Conservation (phyloP, 306 rosid genomes). For the Acmispon strigosus region DNA sequence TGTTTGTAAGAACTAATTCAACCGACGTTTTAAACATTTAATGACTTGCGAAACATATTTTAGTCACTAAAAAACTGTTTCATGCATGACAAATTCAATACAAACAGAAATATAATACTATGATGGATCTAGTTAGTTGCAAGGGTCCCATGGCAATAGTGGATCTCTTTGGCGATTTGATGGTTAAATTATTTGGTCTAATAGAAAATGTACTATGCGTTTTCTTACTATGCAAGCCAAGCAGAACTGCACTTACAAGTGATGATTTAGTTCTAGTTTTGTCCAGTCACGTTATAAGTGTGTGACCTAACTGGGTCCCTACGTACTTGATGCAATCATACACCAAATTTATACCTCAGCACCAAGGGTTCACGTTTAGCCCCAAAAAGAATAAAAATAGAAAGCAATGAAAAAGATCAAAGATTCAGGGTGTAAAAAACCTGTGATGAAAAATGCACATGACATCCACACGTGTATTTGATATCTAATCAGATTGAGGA, state of each 20-base stretch:
- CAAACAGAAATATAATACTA: neutral
- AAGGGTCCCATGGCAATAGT: neutral
- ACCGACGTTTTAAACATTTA: too few relatives aligned
- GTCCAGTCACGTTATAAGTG: constrained; percentile 22
- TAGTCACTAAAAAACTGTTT: neutral
- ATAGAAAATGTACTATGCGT: constrained; percentile 3
- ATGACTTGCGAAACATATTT: too few relatives aligned
- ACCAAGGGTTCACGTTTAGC: constrained; percentile 3
- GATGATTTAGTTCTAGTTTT: constrained; percentile 21
- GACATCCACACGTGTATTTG: constrained; percentile 19
- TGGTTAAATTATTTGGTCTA: constrained; percentile 23
- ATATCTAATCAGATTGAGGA: neutral
- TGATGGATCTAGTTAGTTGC: neutral
- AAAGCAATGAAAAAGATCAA: neutral
- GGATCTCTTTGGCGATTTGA: neutral
- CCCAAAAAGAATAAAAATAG: neutral
- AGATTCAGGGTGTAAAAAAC: constrained; percentile 2
- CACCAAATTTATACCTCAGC: constrained; percentile 19
- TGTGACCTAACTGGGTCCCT: constrained; percentile 35
- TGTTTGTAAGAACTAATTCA: too few relatives aligned
- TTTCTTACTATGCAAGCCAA: constrained; percentile 8
- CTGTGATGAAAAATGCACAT: neutral
- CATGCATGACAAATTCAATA: neutral
- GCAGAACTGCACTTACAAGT: constrained; percentile 19
- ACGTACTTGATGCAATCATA: constrained; percentile 26